These are phyloP conservation scores for Rubus parviflorus DNA, from an alignment of 306 rosid genomes.

Conservation along the genomic window DNA sequence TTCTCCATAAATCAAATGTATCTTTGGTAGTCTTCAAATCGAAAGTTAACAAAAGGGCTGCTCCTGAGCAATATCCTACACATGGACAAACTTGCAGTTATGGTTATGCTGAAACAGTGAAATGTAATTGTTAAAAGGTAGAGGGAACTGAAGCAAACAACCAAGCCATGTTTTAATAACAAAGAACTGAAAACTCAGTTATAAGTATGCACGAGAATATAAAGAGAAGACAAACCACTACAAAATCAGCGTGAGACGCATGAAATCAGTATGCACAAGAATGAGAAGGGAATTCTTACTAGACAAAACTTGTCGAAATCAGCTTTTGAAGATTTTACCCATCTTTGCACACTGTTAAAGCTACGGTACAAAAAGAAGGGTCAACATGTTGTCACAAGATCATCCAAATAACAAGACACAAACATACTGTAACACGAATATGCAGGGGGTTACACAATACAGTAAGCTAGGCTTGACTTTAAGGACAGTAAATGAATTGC, in stretches of 20 bases:
- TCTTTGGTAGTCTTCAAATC: background rate
- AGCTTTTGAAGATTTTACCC: constrained; percentile 8
- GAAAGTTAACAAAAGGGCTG: background rate
- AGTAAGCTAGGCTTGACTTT: background rate
- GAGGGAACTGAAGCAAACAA: background rate
- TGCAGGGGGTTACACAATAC: background rate
- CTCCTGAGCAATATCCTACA: constrained; percentile 11
- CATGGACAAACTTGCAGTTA: background rate
- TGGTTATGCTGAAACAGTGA: background rate
- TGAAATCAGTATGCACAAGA: background rate
- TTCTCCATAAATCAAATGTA: background rate
- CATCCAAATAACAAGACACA: background rate
- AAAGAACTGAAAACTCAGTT: background rate
- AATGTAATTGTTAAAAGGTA: background rate
- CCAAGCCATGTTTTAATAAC: background rate
- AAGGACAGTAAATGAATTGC: background rate
- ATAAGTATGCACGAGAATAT: background rate
- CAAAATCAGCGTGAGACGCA: background rate
- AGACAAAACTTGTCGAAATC: constrained; percentile 5
- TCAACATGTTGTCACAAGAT: background rate
- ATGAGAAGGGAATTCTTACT: constrained; percentile 23
- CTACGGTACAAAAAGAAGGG: background rate
- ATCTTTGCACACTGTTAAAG: constrained; percentile 17
- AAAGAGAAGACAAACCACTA: background rate
- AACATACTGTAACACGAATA: background rate